Evolutionary conservation across 2,329 filamentous ascomycete genomes (phyloP).

Genomic region (Pseudodiploospora longispora): DNA sequence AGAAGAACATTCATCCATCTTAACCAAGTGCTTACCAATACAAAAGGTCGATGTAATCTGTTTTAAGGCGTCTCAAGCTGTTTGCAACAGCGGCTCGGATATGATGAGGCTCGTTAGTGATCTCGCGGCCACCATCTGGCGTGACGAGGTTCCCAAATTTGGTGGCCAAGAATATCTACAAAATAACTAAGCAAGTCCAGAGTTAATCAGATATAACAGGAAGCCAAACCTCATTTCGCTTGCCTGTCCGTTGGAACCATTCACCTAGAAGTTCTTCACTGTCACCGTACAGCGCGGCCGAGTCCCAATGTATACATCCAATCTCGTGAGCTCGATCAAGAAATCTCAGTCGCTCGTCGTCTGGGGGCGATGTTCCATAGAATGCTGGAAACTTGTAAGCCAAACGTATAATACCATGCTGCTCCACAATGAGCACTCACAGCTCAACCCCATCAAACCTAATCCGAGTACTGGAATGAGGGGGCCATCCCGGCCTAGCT

Average conservation of each 20-base stretch:
- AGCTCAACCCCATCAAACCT: constrained; percentile 40
- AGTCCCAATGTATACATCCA: too few relatives aligned
- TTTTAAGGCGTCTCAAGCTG: constrained; percentile 38
- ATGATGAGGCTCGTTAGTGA: constrained; percentile 11
- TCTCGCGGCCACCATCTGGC: not conserved
- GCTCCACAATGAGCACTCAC: constrained; percentile 32
- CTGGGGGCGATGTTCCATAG: too few relatives aligned
- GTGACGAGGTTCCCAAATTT: not conserved
- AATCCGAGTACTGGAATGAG: constrained; percentile 42
- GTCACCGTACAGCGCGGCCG: constrained; percentile 29
- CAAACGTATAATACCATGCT: constrained; percentile 25
- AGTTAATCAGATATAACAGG: too few relatives aligned
- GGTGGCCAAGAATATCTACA: not conserved
- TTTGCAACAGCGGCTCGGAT: constrained; percentile 12
- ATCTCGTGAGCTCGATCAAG: too few relatives aligned
- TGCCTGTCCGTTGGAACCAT: constrained; percentile 37
- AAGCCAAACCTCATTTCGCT: constrained; percentile 24
- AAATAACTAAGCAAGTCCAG: too few relatives aligned
- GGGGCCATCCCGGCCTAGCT: constrained; percentile 43
- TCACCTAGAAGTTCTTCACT: constrained; percentile 38
- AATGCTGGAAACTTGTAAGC: too few relatives aligned
- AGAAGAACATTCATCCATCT: too few relatives aligned
- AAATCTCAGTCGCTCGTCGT: too few relatives aligned
- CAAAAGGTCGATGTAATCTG: constrained; percentile 47
- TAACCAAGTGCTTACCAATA: constrained; percentile 22